phyloP scores from a whole-genome alignment of 768 basidiomycete genomes.

The Serpula lacrymans region DNA sequence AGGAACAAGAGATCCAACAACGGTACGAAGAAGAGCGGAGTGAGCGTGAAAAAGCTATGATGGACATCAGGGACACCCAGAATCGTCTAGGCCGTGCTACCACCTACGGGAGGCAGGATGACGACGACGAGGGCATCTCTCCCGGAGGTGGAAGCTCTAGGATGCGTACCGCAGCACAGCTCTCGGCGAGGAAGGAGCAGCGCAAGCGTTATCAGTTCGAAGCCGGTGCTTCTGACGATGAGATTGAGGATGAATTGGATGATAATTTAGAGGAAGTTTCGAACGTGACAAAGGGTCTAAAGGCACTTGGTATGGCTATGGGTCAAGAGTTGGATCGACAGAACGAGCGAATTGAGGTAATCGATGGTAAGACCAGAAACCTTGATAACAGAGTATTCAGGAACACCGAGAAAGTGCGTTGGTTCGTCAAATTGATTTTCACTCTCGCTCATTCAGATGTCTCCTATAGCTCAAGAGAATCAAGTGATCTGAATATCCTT shows the following conservation, averaged over 20 bases:
- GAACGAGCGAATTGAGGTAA: conserved; percentile 72
- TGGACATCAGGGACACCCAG: conserved; percentile 84
- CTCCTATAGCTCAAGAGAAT: conserved; percentile 67
- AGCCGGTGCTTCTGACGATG: conserved; percentile 85
- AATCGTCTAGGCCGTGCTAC: conserved; percentile 76
- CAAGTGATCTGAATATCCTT: conserved; percentile 34
- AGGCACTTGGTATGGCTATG: conserved; percentile 77
- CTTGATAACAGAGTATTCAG: conserved; percentile 74
- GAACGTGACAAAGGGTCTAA: conserved; percentile 72
- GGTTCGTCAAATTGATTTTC: conserved; percentile 5
- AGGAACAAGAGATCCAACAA: conserved; percentile 77
- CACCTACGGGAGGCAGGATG: conserved; percentile 51
- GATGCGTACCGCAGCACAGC: conserved; percentile 48
- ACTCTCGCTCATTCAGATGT: too few species aligned
- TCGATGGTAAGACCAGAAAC: conserved; percentile 73
- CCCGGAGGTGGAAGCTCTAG: conserved; percentile 38
- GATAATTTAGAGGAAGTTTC: conserved; percentile 86
- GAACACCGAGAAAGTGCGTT: conserved; percentile 77
- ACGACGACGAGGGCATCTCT: conserved; percentile 38
- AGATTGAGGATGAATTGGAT: conserved; percentile 92
- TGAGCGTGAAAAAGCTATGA: conserved; percentile 81
- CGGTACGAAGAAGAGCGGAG: conserved; percentile 86
- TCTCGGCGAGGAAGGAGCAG: conserved; percentile 58
- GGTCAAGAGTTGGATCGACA: conserved; percentile 87
- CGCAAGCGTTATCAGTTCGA: conserved; percentile 91